Conservation (phyloP, 2,329 filamentous ascomycete species). For the Cadophora gregata region DNA sequence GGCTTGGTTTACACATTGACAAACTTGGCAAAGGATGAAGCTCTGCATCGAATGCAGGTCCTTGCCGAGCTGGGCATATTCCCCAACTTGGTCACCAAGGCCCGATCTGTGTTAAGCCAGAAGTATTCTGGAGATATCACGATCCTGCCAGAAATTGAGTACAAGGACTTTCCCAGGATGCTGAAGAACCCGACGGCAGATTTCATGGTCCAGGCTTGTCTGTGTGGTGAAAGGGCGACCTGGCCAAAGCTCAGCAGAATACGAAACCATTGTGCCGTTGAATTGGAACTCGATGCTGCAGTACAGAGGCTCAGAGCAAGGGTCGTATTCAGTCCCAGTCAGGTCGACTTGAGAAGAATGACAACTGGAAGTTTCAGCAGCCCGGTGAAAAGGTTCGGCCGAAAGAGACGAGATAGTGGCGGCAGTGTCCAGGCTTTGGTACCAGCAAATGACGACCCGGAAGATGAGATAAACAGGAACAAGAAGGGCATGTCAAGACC, state of each 20-base stretch:
- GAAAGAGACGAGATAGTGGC: conserved; percentile 38
- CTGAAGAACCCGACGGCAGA: conserved; percentile 84
- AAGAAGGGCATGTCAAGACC: conserved; percentile 33
- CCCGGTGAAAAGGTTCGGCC: conserved; percentile 24
- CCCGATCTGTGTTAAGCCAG: conserved; percentile 82
- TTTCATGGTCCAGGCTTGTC: conserved; percentile 82
- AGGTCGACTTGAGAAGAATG: conserved; percentile 43
- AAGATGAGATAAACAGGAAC: conserved; percentile 22
- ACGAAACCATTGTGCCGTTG: conserved; percentile 85
- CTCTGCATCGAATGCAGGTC: conserved; percentile 79
- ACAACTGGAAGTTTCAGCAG: conserved; percentile 31
- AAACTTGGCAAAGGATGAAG: conserved; percentile 77
- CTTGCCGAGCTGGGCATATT: conserved; percentile 82
- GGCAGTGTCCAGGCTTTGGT: conserved; percentile 25
- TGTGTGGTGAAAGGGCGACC: conserved; percentile 82
- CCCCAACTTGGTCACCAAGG: conserved; percentile 78
- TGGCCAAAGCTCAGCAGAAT: conserved; percentile 91
- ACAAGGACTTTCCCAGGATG: conserved; percentile 76
- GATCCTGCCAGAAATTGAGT: conserved; percentile 80
- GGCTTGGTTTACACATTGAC: conserved; percentile 71
- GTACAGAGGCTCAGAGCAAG: conserved; percentile 71
- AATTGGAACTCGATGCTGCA: conserved; percentile 80
- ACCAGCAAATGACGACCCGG: conserved; percentile 20
- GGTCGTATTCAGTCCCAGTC: conserved; percentile 51
- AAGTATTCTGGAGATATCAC: conserved; percentile 96